Percentiles rank a stretch among this genome's conserved stretches.
These are phyloP conservation scores for Rhodamnia argentea DNA, from an alignment of 345 rosid genomes.

Conservation along the genomic window DNA sequence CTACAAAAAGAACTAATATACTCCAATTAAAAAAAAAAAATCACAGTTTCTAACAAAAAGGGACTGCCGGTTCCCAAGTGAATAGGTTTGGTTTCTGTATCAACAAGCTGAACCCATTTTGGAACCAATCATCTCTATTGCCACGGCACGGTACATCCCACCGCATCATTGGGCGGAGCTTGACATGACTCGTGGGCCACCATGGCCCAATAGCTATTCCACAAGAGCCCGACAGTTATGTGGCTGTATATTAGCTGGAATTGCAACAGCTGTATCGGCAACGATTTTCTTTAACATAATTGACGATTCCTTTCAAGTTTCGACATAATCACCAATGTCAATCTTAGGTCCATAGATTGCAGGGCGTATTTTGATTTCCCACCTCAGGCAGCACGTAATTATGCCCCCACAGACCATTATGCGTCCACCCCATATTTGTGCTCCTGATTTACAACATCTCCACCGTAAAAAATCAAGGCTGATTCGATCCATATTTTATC, in stretches of 20 bases:
- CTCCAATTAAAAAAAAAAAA: too few relatives aligned
- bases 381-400: not conserved
- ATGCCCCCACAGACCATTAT: not conserved
- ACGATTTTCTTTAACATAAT: not conserved
- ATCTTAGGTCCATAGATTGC: not conserved
- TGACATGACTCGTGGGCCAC: not conserved
- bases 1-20: too few relatives aligned
- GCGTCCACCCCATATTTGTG: not conserved
- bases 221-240: not conserved
- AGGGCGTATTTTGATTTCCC: not conserved
- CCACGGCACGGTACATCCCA: not conserved
- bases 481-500: not conserved
- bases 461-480: fast-evolving
- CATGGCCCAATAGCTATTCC: not conserved
- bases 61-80: fast-evolving
- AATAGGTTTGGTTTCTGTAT: not conserved
- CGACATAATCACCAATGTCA: not conserved
- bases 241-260: not conserved
- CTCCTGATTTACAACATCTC: not conserved
- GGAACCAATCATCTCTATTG: not conserved
- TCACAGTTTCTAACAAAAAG: not conserved
- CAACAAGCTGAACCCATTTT: fast-evolving
- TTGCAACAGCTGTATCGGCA: not conserved
- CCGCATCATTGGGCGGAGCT: not conserved
- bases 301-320: not conserved